A percentile compares a stretch with the other conserved stretches of the same genome.
These are phyloP conservation scores for Cladosporium sphaerospermum DNA, from an alignment of 2,329 filamentous ascomycete genomes.

Conservation along the genomic window DNA sequence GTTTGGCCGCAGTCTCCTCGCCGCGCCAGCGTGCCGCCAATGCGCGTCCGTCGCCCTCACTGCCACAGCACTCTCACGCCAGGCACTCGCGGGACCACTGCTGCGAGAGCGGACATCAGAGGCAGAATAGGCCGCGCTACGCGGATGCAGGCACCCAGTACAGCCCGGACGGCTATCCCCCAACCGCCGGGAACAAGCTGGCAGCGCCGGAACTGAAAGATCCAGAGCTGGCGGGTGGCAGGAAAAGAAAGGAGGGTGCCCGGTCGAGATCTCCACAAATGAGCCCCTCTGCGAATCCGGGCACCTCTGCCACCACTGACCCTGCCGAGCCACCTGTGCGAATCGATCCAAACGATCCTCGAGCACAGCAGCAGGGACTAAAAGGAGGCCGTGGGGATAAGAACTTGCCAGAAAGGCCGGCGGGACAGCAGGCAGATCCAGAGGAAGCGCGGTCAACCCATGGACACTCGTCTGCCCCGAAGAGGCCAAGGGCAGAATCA, in stretches of 20 bases:
- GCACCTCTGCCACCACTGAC: constrained; percentile 1
- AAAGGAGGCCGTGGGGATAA: not conserved
- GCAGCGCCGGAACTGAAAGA: constrained; percentile 16
- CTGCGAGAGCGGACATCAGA: constrained; percentile 3
- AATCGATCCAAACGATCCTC: constrained; percentile 1
- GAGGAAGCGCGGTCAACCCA: constrained; percentile 27
- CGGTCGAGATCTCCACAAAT: constrained; percentile 14
- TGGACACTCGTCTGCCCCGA: constrained; percentile 27
- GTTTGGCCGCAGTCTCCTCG: constrained; percentile 1
- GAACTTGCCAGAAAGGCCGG: not conserved
- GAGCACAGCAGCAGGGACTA: not conserved
- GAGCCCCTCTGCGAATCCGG: constrained; percentile 9
- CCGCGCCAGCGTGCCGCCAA: constrained; percentile 11
- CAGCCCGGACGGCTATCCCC: constrained; percentile 43
- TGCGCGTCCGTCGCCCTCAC: constrained; percentile 4
- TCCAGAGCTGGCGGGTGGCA: constrained; percentile 9
- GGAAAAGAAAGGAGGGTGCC: constrained; percentile 23
- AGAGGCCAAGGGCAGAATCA: constrained; percentile 40
- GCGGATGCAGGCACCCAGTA: constrained; percentile 51
- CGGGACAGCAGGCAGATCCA: constrained; percentile 10
- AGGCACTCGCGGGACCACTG: constrained; percentile 7
- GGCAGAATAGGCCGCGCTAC: constrained; percentile 16
- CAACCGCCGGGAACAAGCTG: constrained; percentile 31
- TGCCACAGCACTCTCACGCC: not conserved
- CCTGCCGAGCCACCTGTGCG: constrained; percentile 7